A percentile compares a stretch with the other conserved stretches of the same genome.
Conservation (phyloP, 2,329 filamentous ascomycete species). For the Claviceps purpurea region DNA sequence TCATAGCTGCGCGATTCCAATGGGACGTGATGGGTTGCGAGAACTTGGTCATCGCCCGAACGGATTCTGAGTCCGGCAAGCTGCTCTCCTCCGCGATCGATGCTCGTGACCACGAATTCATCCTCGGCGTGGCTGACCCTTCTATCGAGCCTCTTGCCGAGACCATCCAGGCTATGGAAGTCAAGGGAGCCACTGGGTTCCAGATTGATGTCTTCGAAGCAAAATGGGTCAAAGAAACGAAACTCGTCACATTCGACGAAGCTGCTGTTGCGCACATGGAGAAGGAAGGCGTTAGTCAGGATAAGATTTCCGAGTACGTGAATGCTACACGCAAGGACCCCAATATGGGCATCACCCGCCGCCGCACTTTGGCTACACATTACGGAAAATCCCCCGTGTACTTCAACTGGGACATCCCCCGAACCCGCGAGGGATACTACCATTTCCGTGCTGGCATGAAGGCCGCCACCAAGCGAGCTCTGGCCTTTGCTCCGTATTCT, state of each 20-base stretch:
- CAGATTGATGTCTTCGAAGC: slow-evolving; percentile 84
- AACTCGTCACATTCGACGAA: slow-evolving; percentile 84
- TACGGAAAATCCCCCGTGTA: slow-evolving; percentile 55
- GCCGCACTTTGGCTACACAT: slow-evolving; percentile 56
- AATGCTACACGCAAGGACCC: slow-evolving; percentile 46
- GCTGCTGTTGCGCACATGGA: slow-evolving; percentile 66
- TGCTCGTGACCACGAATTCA: slow-evolving; percentile 91
- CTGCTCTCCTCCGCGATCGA: slow-evolving; percentile 85
- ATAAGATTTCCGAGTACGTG: slow-evolving; percentile 56
- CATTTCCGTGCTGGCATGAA: slow-evolving; percentile 75
- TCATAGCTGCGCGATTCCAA: slow-evolving; percentile 85
- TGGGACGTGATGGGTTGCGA: slow-evolving; percentile 98
- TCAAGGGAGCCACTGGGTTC: slow-evolving; percentile 56
- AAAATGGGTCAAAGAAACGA: slow-evolving; percentile 74
- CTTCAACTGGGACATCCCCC: slow-evolving; percentile 85
- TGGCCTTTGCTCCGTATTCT: slow-evolving; percentile 82
- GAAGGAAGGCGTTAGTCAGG: slow-evolving; percentile 47
- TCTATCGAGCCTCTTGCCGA: slow-evolving; percentile 73
- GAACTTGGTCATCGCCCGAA: slow-evolving; percentile 87
- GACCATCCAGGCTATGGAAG: slow-evolving; percentile 80
- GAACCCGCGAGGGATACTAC: slow-evolving; percentile 88
- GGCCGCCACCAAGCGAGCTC: slow-evolving; percentile 83
- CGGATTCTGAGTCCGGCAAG: slow-evolving; percentile 87
- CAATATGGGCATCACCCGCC: slow-evolving; percentile 65
- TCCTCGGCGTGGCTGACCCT: slow-evolving; percentile 68